Evolutionary conservation across 2,329 filamentous ascomycete genomes (phyloP).

Genomic region (Apiospora malaysiana): DNA sequence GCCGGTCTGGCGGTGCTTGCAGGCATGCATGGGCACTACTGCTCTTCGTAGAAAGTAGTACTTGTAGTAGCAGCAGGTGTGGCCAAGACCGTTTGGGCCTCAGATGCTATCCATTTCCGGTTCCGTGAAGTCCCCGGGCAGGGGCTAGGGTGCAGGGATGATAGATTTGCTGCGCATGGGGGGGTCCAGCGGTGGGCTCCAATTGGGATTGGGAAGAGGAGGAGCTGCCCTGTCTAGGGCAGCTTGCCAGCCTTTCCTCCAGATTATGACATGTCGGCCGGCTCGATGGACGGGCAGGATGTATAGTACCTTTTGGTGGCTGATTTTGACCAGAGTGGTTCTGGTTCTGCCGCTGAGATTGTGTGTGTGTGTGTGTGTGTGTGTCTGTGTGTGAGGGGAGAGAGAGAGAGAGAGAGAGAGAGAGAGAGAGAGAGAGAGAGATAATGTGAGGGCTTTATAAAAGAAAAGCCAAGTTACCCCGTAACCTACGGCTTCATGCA

Average conservation of each 20-base stretch:
- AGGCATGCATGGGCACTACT: not conserved
- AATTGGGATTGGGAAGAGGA: constrained; percentile 3
- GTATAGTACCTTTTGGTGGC: constrained; percentile 3
- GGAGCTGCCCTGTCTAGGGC: constrained; percentile 6
- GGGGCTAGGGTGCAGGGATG: constrained; percentile 6
- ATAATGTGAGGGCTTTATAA: too few species aligned
- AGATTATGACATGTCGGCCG: constrained; percentile 11
- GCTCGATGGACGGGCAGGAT: not conserved
- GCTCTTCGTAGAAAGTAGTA: not conserved
- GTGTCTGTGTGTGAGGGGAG: too few species aligned
- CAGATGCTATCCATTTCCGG: constrained; percentile 2
- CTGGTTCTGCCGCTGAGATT: not conserved
- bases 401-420: too few species aligned
- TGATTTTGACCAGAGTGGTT: not conserved
- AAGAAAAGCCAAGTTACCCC: not conserved
- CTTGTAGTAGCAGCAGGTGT: not conserved
- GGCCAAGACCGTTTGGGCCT: constrained; percentile 10
- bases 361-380: not conserved
- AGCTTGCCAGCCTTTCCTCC: not conserved
- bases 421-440: too few species aligned
- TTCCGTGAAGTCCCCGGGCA: constrained; percentile 2
- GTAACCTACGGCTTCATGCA: not conserved
- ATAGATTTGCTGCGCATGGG: constrained; percentile 17
- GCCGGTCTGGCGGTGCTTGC: not conserved
- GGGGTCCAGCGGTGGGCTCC: constrained; percentile 9